Conservation (phyloP, 805 yeast species). For the Sugiyamaella lignohabitans region DNA sequence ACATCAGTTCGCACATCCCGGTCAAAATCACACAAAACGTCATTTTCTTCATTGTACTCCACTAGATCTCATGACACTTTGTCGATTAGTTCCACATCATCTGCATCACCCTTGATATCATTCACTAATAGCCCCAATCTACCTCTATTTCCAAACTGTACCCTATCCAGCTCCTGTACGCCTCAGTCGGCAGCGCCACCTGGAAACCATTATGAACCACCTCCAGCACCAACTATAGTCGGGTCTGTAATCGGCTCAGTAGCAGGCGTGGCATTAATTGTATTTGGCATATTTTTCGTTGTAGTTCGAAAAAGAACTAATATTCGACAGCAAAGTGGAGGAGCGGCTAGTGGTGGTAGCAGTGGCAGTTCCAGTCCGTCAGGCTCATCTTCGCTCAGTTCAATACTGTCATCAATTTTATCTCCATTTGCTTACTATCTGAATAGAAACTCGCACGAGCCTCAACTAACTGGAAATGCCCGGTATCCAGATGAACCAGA, state of each 20-base stretch:
- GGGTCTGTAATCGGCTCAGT: constrained; percentile 26
- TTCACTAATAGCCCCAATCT: not conserved
- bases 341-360: not conserved
- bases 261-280: constrained; percentile 24
- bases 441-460: no score
- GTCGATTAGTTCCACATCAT: not conserved
- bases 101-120: not conserved
- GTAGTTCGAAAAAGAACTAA: not conserved
- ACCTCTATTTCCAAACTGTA: not conserved
- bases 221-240: constrained; percentile 17
- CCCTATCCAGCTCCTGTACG: not conserved
- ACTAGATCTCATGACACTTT: not conserved
- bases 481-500: no score
- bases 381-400: no score
- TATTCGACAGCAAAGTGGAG: not conserved
- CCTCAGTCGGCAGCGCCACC: not conserved
- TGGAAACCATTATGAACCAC: not conserved
- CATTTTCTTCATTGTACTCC: not conserved
- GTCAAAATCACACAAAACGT: not conserved
- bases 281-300: constrained; percentile 11
- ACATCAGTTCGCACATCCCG: not conserved
- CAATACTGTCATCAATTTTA: not conserved
- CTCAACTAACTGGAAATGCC: no score
- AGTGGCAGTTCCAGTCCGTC: not conserved
- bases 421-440: no score